Evolutionary conservation across 768 basidiomycete genomes (phyloP).

Genomic region (Amanita rubescens): DNA sequence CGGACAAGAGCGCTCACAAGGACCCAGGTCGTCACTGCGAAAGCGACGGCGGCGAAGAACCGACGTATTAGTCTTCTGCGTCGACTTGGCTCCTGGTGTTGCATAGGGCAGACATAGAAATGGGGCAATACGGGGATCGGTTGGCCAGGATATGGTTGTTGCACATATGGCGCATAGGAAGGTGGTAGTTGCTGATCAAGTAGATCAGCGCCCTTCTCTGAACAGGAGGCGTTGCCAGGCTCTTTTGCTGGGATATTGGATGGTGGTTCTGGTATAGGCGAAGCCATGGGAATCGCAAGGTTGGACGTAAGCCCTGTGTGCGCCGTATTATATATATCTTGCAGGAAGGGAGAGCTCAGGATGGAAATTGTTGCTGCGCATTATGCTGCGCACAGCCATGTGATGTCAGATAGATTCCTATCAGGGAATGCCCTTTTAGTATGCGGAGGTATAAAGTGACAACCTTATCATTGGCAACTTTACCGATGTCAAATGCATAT

Average conservation of each 20-base stretch:
- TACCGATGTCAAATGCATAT: too few species aligned
- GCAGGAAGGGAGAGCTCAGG: neutral
- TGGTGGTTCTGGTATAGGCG: neutral
- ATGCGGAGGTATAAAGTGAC: too few species aligned
- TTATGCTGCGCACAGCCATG: neutral
- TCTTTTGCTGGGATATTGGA: neutral
- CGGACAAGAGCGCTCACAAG: conserved; percentile 11
- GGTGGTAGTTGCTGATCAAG: neutral
- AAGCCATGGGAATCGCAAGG: neutral
- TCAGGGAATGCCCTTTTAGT: too few species aligned
- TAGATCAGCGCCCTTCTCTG: neutral
- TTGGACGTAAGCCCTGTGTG: too few species aligned
- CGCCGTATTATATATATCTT: neutral
- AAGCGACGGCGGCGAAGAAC: conserved; percentile 17
- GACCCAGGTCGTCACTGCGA: conserved; percentile 17
- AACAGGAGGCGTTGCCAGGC: too few species aligned
- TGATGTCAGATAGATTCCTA: conserved; percentile 1
- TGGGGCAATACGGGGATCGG: neutral
- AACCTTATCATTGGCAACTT: too few species aligned
- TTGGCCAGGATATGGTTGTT: neutral
- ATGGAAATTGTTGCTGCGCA: neutral
- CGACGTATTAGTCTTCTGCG: conserved; percentile 12
- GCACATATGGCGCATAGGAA: neutral
- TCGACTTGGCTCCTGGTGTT: conserved; percentile 3
- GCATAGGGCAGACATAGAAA: neutral